phyloP scores from a whole-genome alignment of 352 stramenopile genomes.

The Phytophthora europaea region DNA sequence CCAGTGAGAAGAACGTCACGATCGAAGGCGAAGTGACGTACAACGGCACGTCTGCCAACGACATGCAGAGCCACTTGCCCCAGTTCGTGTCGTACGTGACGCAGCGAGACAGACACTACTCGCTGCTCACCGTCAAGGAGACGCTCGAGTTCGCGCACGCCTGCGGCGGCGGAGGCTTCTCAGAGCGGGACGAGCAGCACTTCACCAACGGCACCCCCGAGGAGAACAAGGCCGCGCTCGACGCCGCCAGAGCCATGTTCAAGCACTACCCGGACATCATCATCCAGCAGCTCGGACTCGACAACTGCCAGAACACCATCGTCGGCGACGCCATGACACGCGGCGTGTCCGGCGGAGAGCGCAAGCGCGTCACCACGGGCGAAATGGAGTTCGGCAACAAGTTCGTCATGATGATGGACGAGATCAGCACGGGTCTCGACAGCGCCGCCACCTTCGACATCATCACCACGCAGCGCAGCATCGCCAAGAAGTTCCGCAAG shows the following conservation, averaged over 20 bases:
- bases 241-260: conserved; percentile 11
- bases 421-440: conserved; percentile 77
- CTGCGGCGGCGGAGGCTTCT: conserved; percentile 29
- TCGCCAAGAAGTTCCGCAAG: conserved; percentile 61
- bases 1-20: conserved; percentile 25
- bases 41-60: conserved; percentile 15
- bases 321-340: conserved; percentile 71
- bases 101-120: neutral
- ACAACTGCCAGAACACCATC: conserved; percentile 67
- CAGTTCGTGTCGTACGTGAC: neutral
- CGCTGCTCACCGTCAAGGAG: neutral
- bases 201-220: conserved; percentile 22
- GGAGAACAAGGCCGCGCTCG: conserved; percentile 31
- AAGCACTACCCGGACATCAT: conserved; percentile 45
- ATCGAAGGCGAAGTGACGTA: conserved; percentile 35
- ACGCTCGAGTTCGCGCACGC: conserved; percentile 5
- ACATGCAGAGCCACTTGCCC: neutral
- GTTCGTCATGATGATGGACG: conserved; percentile 86
- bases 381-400: conserved; percentile 90
- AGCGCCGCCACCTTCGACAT: conserved; percentile 76
- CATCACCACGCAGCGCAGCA: conserved; percentile 52
- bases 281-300: conserved; percentile 59
- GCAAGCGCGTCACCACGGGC: conserved; percentile 80
- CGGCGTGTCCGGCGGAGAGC: conserved; percentile 78
- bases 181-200: conserved; percentile 3